phyloP scores from a whole-genome alignment of 495 filamentous ascomycete genomes.

The Bacidia rubella region DNA sequence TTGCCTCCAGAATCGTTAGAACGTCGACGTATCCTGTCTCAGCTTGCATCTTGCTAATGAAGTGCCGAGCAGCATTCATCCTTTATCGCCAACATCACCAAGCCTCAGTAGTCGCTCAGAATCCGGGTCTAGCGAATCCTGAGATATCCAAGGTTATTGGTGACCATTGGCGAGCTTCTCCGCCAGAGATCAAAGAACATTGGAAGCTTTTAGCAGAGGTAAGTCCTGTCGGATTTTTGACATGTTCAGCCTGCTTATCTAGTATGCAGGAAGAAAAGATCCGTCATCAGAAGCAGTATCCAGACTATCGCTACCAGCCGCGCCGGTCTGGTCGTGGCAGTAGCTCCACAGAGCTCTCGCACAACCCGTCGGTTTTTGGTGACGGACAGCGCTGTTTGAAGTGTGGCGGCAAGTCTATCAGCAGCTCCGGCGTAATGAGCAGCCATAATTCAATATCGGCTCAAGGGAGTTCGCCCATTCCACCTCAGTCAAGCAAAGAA shows the following conservation, averaged over 20 bases:
- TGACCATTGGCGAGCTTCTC: constrained; percentile 70
- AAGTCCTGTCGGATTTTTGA: no score
- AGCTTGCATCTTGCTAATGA: not conserved
- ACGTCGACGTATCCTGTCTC: not conserved
- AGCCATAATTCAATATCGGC: not conserved
- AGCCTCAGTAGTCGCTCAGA: constrained; percentile 58
- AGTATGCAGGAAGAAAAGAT: constrained; percentile 66
- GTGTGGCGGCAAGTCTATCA: constrained; percentile 19
- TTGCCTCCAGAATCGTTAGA: not conserved
- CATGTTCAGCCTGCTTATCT: not conserved
- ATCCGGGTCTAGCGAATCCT: constrained; percentile 87
- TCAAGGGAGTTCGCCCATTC: constrained; percentile 10
- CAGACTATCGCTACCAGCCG: constrained; percentile 88
- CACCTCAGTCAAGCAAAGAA: constrained; percentile 1
- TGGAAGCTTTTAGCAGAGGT: constrained; percentile 89
- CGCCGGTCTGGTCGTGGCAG: constrained; percentile 50
- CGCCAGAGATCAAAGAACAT: constrained; percentile 60
- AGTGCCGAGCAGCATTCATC: constrained; percentile 63
- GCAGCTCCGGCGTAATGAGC: constrained; percentile 13
- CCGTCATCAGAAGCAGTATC: constrained; percentile 80
- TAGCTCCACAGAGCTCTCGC: constrained; percentile 16
- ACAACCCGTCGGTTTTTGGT: constrained; percentile 22
- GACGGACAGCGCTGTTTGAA: constrained; percentile 37
- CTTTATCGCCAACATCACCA: constrained; percentile 94
- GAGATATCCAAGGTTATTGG: constrained; percentile 98